Evolutionary conservation across 257 asterid genomes (phyloP), one percentile per base, ranked within the genome.

Genomic region (Rhazya stricta): DNA sequence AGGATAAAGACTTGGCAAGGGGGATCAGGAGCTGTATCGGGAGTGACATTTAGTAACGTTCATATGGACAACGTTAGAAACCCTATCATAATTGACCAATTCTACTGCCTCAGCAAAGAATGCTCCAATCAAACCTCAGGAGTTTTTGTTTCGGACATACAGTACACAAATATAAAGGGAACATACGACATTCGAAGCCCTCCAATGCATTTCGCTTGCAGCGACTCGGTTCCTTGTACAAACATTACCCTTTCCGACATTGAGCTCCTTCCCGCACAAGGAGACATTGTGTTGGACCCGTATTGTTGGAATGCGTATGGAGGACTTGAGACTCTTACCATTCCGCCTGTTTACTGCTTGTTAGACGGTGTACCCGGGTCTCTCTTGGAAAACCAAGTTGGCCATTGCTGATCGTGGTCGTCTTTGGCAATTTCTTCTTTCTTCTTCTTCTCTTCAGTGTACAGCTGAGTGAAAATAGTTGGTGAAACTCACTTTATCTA

Each of bases 1-100:
- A 51, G 94, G 79, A 89, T 89, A 81, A 89, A 89, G 84, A 87
- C 94, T n/a, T 89, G 94, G 94, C 94, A 89, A 81, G 94, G 94
- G 0, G 94, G 94, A 0, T 85, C 69, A 0, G 94, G 94, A 2
- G 84, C 85, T 0, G 91, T 89, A 37, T 78, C 87, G 1, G 83
- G 80, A 30, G 81, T 89, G 37, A 80, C 74, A 3, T 89, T 87
- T 70, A 73, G 74, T 5, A 84, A 87, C 77, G 82, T 89, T 43
- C 90, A 77, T 73, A 84, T 85, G 94, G 91, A 89, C 73, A 85
- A 84, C 57, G 94, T 89, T 15, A 73, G 94, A 39, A 89, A 89
- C 72, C 91, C 91, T 0, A 84, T 89, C 63, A 89, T 89, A 68
- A 89, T 89, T 32, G 91, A 87, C 74, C 94, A 89, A 73, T 89